Evolutionary conservation across 768 basidiomycete species (phyloP).

Genomic region (Tricholoma bakamatsutake): DNA sequence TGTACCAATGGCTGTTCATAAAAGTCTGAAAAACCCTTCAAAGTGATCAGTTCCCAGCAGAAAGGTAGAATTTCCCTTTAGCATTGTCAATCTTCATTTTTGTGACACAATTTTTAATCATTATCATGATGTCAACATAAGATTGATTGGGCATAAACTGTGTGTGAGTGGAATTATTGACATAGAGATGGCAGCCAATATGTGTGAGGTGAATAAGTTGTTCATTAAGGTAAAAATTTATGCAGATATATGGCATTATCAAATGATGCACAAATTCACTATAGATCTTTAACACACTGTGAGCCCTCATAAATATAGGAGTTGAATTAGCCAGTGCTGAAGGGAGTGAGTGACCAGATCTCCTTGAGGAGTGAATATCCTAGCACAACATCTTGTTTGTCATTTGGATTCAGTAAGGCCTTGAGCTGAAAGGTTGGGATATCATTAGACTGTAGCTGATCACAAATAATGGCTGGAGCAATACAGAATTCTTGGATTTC

Average conservation of each 20-base stretch:
- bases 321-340: not conserved
- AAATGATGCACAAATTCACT: slow-evolving; percentile 19
- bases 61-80: slow-evolving; percentile 24
- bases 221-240: slow-evolving; percentile 23
- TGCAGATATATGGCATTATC: slow-evolving; percentile 24
- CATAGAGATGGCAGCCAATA: slow-evolving; percentile 11
- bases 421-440: slow-evolving; percentile 14
- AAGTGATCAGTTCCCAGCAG: slow-evolving; percentile 32
- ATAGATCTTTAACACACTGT: slow-evolving; percentile 17
- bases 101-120: slow-evolving; percentile 36
- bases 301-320: slow-evolving; percentile 15
- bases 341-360: slow-evolving; percentile 18
- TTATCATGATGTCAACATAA: slow-evolving; percentile 27
- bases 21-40: slow-evolving; percentile 28
- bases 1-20: slow-evolving; percentile 29
- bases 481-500: not conserved
- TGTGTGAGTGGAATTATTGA: not conserved
- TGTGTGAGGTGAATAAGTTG: slow-evolving; percentile 30
- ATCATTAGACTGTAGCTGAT: slow-evolving; percentile 14
- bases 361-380: slow-evolving; percentile 19
- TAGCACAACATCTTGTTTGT: slow-evolving; percentile 27
- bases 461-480: not conserved
- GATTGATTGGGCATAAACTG: slow-evolving; percentile 6
- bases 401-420: slow-evolving; percentile 21
- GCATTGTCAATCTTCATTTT: slow-evolving; percentile 31